A percentile compares a stretch with the other conserved stretches of the same genome.
Conservation (phyloP, 805 yeast species). For the Wilhelminamyces savonicus region DNA sequence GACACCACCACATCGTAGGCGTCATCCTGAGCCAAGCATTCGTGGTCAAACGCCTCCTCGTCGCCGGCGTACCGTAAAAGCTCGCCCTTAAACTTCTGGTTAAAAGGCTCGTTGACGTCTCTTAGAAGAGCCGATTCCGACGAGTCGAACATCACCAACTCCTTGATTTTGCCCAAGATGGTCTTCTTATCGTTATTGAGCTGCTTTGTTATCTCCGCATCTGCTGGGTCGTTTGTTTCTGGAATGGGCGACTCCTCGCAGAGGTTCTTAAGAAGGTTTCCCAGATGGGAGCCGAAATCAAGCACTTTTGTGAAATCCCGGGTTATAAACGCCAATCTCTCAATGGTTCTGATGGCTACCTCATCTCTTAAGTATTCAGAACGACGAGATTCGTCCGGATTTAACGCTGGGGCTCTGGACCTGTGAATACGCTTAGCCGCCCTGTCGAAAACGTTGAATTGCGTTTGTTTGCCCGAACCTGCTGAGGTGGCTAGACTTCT, state of each 20-base stretch:
- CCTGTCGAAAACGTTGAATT: constrained; percentile 52
- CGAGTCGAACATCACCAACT: constrained; percentile 63
- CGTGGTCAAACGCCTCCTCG: constrained; percentile 55
- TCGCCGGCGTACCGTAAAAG: constrained; percentile 53
- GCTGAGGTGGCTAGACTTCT: constrained; percentile 1
- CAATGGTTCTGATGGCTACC: constrained; percentile 66
- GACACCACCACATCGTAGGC: constrained; percentile 68
- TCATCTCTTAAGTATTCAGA: constrained; percentile 74
- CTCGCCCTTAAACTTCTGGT: constrained; percentile 35
- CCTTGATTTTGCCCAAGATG: constrained; percentile 48
- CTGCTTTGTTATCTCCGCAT: constrained; percentile 28
- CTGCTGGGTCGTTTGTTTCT: too few relatives aligned
- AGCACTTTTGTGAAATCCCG: constrained; percentile 54
- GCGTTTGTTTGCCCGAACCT: too few relatives aligned
- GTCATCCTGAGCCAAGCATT: constrained; percentile 26
- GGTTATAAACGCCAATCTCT: constrained; percentile 67
- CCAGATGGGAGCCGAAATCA: constrained; percentile 72
- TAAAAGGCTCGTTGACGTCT: constrained; percentile 38
- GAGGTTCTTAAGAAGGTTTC: constrained; percentile 46
- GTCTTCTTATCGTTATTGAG: constrained; percentile 45
- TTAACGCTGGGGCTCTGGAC: constrained; percentile 40
- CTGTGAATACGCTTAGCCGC: constrained; percentile 56
- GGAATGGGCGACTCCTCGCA: constrained; percentile 24
- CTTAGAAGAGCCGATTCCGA: constrained; percentile 47
- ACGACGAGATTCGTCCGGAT: constrained; percentile 40